Evolutionary conservation across 2,329 filamentous ascomycete genomes (phyloP).

Genomic region (Fusarium hostae): DNA sequence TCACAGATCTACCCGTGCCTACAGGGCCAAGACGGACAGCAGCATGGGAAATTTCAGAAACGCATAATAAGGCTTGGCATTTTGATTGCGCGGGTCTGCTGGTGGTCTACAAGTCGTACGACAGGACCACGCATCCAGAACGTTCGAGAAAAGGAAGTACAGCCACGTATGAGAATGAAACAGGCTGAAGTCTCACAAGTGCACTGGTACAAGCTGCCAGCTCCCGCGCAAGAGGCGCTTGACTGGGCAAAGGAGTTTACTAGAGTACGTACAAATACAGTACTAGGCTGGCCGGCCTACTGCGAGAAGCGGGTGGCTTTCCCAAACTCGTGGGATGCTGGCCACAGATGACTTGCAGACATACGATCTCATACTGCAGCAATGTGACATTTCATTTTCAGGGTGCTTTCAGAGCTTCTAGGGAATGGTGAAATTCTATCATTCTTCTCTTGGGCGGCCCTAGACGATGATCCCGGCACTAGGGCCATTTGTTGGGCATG

Average conservation of each 20-base stretch:
- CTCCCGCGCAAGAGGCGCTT: slow-evolving; percentile 17
- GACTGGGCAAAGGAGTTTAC: slow-evolving; percentile 6
- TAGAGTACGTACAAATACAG: slow-evolving; percentile 19
- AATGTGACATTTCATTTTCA: slow-evolving; percentile 32
- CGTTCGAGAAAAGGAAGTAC: slow-evolving; percentile 41
- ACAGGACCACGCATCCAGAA: slow-evolving; percentile 27
- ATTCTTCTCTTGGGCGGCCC: slow-evolving; percentile 17
- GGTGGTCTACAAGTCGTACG: slow-evolving; percentile 28
- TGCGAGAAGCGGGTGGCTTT: slow-evolving; percentile 22
- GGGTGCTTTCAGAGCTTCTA: slow-evolving; percentile 14
- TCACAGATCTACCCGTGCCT: slow-evolving; percentile 2
- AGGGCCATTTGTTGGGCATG: slow-evolving; percentile 29
- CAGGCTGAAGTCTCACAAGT: slow-evolving; percentile 14
- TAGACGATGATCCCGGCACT: slow-evolving; percentile 32
- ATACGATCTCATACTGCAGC: slow-evolving; percentile 36
- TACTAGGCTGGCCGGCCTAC: neutral
- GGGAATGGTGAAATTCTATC: neutral
- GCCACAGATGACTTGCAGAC: slow-evolving; percentile 43
- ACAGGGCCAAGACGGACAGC: slow-evolving; percentile 8
- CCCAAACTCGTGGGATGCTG: slow-evolving; percentile 35
- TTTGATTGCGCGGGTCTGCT: slow-evolving; percentile 22
- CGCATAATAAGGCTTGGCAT: slow-evolving; percentile 16
- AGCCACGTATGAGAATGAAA: slow-evolving; percentile 35
- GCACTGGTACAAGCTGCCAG: slow-evolving; percentile 11
- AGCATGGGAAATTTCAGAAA: slow-evolving; percentile 17